Evolutionary conservation across 2,329 filamentous ascomycete genomes (phyloP), one percentile per base, ranked within the genome.

Genomic region (Myriangium duriaei): DNA sequence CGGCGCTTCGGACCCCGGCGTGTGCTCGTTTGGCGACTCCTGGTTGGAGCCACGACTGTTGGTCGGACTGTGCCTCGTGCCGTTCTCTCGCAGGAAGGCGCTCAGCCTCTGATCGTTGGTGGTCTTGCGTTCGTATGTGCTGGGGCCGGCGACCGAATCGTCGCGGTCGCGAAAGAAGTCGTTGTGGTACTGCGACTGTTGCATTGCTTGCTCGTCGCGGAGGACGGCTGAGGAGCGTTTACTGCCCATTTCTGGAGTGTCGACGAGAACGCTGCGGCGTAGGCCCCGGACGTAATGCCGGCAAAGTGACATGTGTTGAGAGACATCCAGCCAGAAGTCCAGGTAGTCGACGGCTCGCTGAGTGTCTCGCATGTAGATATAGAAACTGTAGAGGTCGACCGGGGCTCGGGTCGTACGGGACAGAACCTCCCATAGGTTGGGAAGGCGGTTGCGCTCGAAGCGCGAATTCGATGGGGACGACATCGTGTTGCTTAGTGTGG

Each of bases 241-340:
- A 44, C 84, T 92, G 39, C 74, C 72, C 38, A 85, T 69, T 47
- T 98, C 91, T 11, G 91, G 91, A 0, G 91, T 98, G 30, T 85
- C 83, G 42, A 96, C 75, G 34, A 98, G 76, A 44, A 96, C 86
- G 15, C 88, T 96, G 47, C 91, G 74, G 49, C 91, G 82, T 39
- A 98, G 72, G 61, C 95, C 87, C 53, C 91, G 84, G 13, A 98
- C 91, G 64, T 95, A 98, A 61, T 96, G 86, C 34, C 92, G 81
- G 58, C 84, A 98, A 41, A 98, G 72, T 14, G 88, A 94, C 80
- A 96, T 95, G 64, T 98, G 91, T 58, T 98, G 91, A 11, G 91
- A 88, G 43, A 98, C 91, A 77, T 98, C 91, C 51, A 98, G 85
- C 91, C 92, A 98, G 62, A 98, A 98, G 58, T 98, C 91, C 30